Base-by-base conservation (phyloP, 345 rosid genomes). In the Bruguiera sexangula region DNA sequence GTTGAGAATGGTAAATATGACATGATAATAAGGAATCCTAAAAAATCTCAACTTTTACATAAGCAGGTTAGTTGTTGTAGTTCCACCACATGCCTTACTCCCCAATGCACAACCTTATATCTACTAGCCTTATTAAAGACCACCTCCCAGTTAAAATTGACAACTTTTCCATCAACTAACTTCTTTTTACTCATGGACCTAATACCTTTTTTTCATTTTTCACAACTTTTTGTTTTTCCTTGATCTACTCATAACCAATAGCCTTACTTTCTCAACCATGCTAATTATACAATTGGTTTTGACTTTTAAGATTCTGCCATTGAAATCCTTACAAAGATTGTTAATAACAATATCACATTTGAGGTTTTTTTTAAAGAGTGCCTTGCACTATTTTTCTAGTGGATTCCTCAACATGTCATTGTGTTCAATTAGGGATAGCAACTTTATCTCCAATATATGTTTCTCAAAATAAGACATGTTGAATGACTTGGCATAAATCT, bases 61-160 rank as follows among this genome's bases (percentile, higher is more conserved):
- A 0, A 21, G 2, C 13, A 15, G 0, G 34, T 57, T 1, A 8
- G 6, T 13, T 16, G 1, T 0, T 5, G 0, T 0, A 30, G 3
- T 0, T 60, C 63, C 5, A 18, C 22, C 5, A 60, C 1, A 29
- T 18, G 8, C 1, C 8, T 60, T 2, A 39, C 4, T 10, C 15
- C 4, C 16, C 1, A 10, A 1, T 9, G 16, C 16, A 39, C 4
- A 9, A 39, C 48, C 2, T 39, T 1, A 39, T 39, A 39, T 39
- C 4, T 15, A 9, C 48, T 39, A 5, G 19, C 63, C 2, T n/a
- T 10, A 27, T 60, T 30, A 3, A 27, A 60, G 7, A 13, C 8
- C 6, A 60, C 39, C 15, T 60, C 22, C 6, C 6, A 16, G 2
- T 8, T 26, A 29, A 13, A 26, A 26, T 0, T 31, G 0, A 6